Evolutionary conservation across 257 asterid species (phyloP).

Genomic region (Solanum medicagineum): DNA sequence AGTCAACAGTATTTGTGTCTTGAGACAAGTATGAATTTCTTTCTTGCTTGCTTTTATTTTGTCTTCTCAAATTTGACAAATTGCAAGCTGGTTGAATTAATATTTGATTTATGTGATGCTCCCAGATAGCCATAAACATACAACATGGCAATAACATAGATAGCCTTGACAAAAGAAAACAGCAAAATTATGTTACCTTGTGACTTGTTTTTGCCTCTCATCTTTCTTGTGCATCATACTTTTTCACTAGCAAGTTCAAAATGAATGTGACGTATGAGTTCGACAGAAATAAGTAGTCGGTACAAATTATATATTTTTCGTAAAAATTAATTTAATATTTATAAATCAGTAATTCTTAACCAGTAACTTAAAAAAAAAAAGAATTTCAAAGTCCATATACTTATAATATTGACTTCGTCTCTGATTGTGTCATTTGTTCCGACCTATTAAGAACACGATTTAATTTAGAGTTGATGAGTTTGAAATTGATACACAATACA

Average conservation of each 20-base stretch:
- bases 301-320: not conserved
- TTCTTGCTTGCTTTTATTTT: not conserved
- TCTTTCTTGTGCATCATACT: not conserved
- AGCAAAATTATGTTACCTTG: not conserved
- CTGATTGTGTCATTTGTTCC: not conserved
- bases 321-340: not conserved
- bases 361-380: not conserved
- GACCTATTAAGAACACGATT: not conserved
- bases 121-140: not conserved
- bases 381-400: not conserved
- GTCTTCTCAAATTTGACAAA: not conserved
- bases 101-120: not conserved
- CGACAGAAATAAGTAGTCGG: not conserved
- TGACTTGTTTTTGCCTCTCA: not conserved
- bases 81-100: not conserved
- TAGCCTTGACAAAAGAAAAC: not conserved
- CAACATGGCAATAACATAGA: not conserved
- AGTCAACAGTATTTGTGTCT: not conserved
- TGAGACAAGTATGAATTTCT: not conserved
- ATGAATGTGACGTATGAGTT: not conserved
- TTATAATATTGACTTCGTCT: not conserved
- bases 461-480: not conserved
- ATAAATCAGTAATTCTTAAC: not conserved
- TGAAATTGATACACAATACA: rapidly evolving
- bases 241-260: not conserved